Conservation (phyloP, 148 eudicot genomes). For the Mesembryanthemum crystallinum region DNA sequence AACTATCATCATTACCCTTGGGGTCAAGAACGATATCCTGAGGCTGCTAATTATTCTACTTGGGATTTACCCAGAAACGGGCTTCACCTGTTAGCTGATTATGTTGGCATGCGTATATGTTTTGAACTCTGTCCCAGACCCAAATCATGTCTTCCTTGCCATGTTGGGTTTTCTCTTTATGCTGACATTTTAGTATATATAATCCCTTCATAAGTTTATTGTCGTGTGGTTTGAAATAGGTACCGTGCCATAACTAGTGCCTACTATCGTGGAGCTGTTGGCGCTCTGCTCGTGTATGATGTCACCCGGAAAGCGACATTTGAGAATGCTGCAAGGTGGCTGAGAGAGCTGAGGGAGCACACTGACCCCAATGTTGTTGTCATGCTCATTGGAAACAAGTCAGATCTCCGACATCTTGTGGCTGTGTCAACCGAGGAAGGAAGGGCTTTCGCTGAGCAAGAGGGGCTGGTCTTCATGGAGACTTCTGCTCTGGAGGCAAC, state of each 20-base stretch:
- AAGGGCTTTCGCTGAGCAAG: conserved; percentile 61
- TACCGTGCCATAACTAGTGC: conserved; percentile 95
- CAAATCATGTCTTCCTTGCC: too few species aligned
- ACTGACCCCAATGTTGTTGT: conserved; percentile 86
- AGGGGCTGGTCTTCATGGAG: conserved; percentile 82
- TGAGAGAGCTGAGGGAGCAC: conserved; percentile 77
- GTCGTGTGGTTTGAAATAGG: conserved; percentile 34
- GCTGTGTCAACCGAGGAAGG: conserved; percentile 75
- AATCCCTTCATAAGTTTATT: not conserved
- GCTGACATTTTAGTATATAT: not conserved
- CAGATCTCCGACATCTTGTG: conserved; percentile 84
- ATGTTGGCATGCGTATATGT: too few species aligned
- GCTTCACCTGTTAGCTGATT: not conserved
- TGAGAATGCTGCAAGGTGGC: conserved; percentile 76
- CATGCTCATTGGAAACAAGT: conserved; percentile 91
- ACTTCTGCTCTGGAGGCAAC: conserved; percentile 90
- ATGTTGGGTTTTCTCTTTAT: not conserved
- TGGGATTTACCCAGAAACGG: not conserved
- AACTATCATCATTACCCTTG: not conserved
- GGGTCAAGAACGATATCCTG: too few species aligned
- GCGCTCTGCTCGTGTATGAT: conserved; percentile 81
- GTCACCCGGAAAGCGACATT: conserved; percentile 82
- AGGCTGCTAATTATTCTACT: not conserved
- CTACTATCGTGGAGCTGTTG: conserved; percentile 91
- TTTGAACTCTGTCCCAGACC: too few species aligned